A percentile compares a stretch with the other conserved stretches of the same genome.
Conservation (phyloP, 768 basidiomycete species). For the Pleurotus giganteus region DNA sequence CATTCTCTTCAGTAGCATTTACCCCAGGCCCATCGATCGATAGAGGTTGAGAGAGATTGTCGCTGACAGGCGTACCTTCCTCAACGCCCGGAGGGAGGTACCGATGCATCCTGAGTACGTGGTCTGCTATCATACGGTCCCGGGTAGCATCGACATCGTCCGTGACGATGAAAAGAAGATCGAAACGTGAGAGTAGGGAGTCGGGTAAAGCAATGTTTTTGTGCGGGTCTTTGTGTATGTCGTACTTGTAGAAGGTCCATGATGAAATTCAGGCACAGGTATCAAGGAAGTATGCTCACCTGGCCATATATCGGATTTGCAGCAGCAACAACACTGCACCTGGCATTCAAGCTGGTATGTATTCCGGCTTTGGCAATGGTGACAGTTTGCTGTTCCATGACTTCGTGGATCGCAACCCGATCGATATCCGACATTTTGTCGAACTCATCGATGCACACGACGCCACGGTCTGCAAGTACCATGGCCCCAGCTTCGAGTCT, state of each 20-base stretch:
- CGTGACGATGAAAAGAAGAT: conserved; percentile 95
- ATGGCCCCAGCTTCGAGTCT: conserved; percentile 98
- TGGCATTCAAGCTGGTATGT: conserved; percentile 95
- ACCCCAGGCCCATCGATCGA: conserved; percentile 78
- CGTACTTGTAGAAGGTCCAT: conserved; percentile 60
- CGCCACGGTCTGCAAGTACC: conserved; percentile 98
- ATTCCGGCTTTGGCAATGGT: conserved; percentile 99
- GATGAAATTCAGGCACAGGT: conserved; percentile 1
- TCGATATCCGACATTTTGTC: conserved; percentile 99
- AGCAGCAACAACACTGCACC: conserved; percentile 96
- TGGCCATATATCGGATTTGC: conserved; percentile 99
- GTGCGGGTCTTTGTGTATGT: conserved; percentile 99
- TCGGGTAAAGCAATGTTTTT: conserved; percentile 98
- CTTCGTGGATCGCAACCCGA: conserved; percentile 98
- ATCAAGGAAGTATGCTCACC: conserved; percentile 39
- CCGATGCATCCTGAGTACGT: conserved; percentile 95
- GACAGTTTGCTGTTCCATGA: conserved; percentile 99
- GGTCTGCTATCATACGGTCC: conserved; percentile 94
- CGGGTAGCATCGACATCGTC: conserved; percentile 96
- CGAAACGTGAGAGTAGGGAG: conserved; percentile 97
- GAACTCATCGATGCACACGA: conserved; percentile 99
- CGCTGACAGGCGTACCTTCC: conserved; percentile 89
- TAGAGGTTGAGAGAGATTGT: conserved; percentile 85
- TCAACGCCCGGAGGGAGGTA: conserved; percentile 96
- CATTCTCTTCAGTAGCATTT: conserved; percentile 48